Percentiles rank a stretch among this genome's conserved stretches.
phyloP scores from a whole-genome alignment of 441 rosid species.

The Populus hybrid region DNA sequence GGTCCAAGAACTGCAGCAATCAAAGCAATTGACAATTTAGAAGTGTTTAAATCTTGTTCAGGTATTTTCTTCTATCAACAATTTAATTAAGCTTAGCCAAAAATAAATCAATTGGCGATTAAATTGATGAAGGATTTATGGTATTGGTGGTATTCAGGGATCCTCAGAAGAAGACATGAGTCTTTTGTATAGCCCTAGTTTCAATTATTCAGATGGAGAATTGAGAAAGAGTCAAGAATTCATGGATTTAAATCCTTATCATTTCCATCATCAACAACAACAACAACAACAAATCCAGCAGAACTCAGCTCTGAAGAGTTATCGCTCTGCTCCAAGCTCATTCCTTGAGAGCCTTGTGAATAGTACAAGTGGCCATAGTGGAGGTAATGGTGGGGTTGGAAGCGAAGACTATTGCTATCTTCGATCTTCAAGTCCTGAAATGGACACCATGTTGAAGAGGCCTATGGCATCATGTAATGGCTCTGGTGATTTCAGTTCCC shows the following conservation, averaged over 20 bases:
- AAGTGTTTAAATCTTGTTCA: slow-evolving; percentile 8
- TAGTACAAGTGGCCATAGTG: neutral
- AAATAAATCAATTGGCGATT: neutral
- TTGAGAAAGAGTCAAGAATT: slow-evolving; percentile 34
- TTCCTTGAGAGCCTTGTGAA: slow-evolving; percentile 29
- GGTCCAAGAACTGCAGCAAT: slow-evolving; percentile 7
- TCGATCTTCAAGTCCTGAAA: slow-evolving; percentile 42
- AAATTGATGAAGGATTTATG: slow-evolving; percentile 4
- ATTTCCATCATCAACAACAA: slow-evolving; percentile 15
- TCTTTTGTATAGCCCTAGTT: slow-evolving; percentile 35
- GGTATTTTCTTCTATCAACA: slow-evolving; percentile 15
- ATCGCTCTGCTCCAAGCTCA: slow-evolving; percentile 45
- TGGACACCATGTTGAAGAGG: slow-evolving; percentile 32
- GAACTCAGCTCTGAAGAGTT: slow-evolving; percentile 28
- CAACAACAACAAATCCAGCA: slow-evolving; percentile 17
- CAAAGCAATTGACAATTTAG: slow-evolving; percentile 16
- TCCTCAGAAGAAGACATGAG: slow-evolving; percentile 31
- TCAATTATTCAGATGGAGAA: slow-evolving; percentile 34
- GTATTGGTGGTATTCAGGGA: slow-evolving; percentile 23
- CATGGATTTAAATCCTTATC: slow-evolving; percentile 31
- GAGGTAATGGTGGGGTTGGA: slow-evolving; percentile 8
- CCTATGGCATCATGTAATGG: slow-evolving; percentile 22
- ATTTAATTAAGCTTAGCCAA: neutral
- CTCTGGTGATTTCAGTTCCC: slow-evolving; percentile 27
- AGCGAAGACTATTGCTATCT: slow-evolving; percentile 26